Evolutionary conservation across 164 flowering plant genomes (phyloP), one percentile per base, ranked within the genome.

Genomic region (Tetracentron sinense): DNA sequence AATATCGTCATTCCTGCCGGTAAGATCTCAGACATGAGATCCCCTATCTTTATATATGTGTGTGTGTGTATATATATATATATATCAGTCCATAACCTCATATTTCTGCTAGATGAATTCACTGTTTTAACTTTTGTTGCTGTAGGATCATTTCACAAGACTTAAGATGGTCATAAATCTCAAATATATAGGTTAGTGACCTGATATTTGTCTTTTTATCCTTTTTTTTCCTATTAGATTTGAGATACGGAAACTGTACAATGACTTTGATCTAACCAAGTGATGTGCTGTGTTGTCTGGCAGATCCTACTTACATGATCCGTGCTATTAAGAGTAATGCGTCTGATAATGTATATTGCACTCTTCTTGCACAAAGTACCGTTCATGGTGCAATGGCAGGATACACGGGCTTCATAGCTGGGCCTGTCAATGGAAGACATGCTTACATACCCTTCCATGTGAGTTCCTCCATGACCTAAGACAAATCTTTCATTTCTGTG

Each of bases 161-260:
- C 64, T 51, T 4, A 79, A 75, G 65, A 63, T 79, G 72, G 25
- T 31, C 25, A 75, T 81, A 30, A 81, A 59, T 60, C 81, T 83
- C 14, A 83, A 83, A 64, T 76, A 78, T 51, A 83, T 83, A 47
- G 85, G 87, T 83, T 12, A 64, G 75, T 63, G 21, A 16, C 58
- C 44, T 7, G 27, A 51, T n/a, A 22, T 20, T 2, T 49, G 11
- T 25, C 11, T 5, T 51, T 51, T 22, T 51, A 20, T 22, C 7
- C 23, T 51, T 15, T n/a, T 51, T 51, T 51, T 51, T 3, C 12
- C 5, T 16, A 38, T 8, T 38, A 8, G 44, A 38, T 38, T 38
- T 38, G 44, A 38, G 8, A 1, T 12, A 38, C n/a, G n/a, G n/a
- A n/a, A n/a, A n/a, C n/a, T 16, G 14, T 1, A 12, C n/a, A n/a